These are phyloP conservation scores for Nicotiana obtusifolia DNA, from an alignment of 257 asterid genomes.

Conservation along the genomic window DNA sequence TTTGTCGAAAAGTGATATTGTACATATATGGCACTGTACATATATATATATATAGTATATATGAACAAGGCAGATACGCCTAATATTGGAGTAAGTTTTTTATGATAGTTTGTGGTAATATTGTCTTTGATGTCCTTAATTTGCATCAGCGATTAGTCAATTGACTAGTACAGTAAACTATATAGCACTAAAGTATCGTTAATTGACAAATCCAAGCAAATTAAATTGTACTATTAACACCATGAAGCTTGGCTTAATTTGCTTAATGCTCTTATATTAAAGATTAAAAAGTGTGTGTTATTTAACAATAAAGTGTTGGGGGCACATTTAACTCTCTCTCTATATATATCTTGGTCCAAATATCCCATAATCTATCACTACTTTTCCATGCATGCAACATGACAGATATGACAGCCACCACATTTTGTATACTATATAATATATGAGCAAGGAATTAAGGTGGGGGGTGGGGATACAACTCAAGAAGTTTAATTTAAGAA, in stretches of 20 bases:
- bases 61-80: too few relatives aligned
- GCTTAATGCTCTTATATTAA: not conserved
- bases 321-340: not conserved
- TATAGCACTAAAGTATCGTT: not conserved
- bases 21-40: not conserved
- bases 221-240: not conserved
- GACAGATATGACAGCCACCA: constrained; percentile 23
- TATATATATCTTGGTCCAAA: not conserved
- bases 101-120: too few relatives aligned
- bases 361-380: constrained; percentile 20
- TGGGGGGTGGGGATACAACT: not conserved
- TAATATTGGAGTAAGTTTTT: too few relatives aligned
- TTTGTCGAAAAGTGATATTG: not conserved
- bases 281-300: not conserved
- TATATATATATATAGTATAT: not conserved
- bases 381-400: constrained; percentile 54
- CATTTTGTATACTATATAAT: not conserved
- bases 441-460: not conserved
- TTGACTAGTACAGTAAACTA: not conserved
- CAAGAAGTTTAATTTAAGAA: not conserved
- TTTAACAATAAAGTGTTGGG: not conserved
- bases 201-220: not conserved
- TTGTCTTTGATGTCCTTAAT: not conserved
- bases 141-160: not conserved
- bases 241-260: not conserved